Percentiles rank a stretch among this genome's conserved stretches.
phyloP scores from a whole-genome alignment of 495 filamentous ascomycete genomes.

The Neurospora africana region DNA sequence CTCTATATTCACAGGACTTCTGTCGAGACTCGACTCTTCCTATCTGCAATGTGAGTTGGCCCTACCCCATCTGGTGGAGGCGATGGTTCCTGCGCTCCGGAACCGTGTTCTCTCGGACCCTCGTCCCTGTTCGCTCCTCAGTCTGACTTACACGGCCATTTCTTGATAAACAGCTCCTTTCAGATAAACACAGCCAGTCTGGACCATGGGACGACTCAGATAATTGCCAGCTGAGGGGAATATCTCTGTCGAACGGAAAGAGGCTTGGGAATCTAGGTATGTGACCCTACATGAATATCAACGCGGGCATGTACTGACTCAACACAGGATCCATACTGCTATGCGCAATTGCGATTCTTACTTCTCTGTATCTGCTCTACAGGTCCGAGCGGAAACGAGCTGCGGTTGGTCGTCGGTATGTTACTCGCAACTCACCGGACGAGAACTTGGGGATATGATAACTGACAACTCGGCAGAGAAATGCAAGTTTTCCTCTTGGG shows the following conservation, averaged over 20 bases:
- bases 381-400: constrained; percentile 87
- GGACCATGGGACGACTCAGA: constrained; percentile 33
- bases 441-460: neutral
- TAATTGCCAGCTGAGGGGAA: constrained; percentile 64
- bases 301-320: constrained; percentile 6
- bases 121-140: constrained; percentile 3
- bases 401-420: constrained; percentile 84
- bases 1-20: constrained; percentile 53
- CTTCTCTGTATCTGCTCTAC: constrained; percentile 55
- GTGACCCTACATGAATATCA: constrained; percentile 19
- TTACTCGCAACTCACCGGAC: neutral
- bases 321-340: constrained; percentile 81
- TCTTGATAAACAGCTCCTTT: constrained; percentile 30
- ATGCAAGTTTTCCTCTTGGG: constrained; percentile 89
- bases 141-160: constrained; percentile 11
- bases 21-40: constrained; percentile 94
- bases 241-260: constrained; percentile 50
- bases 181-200: constrained; percentile 29
- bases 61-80: neutral
- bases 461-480: constrained; percentile 51
- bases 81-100: neutral
- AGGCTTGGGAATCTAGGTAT: constrained; percentile 78
- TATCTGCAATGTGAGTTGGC: constrained; percentile 80
- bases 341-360: constrained; percentile 62
- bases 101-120: neutral